phyloP scores from a whole-genome alignment of 1,284 basidiomycete species.

The Cryptococcus sp. region DNA sequence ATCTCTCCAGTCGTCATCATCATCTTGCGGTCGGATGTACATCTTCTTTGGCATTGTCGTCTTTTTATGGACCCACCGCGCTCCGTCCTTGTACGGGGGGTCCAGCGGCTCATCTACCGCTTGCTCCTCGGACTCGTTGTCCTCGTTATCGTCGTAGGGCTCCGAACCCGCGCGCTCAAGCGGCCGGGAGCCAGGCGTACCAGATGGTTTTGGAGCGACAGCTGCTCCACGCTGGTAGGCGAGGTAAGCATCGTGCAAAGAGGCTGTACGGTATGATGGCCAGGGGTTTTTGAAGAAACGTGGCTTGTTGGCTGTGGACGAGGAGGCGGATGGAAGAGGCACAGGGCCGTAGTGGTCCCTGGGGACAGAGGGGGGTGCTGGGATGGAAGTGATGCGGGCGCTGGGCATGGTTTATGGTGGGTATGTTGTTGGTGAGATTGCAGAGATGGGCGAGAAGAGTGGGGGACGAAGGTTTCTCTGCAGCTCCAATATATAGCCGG shows the following conservation, averaged over 20 bases:
- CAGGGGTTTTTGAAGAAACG: slow-evolving; percentile 48
- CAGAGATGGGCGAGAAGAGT: too few relatives aligned
- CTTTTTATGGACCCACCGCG: slow-evolving; percentile 6
- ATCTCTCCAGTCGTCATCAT: slow-evolving; percentile 46
- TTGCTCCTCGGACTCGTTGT: slow-evolving; percentile 9
- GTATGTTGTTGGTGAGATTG: neutral
- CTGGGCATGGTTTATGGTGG: neutral
- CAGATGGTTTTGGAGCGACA: slow-evolving; percentile 27
- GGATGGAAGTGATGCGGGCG: slow-evolving; percentile 3
- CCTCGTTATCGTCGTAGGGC: slow-evolving; percentile 15
- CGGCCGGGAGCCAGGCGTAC: slow-evolving; percentile 9
- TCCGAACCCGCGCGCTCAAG: slow-evolving; percentile 1
- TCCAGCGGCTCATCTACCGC: slow-evolving; percentile 16
- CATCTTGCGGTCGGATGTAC: slow-evolving; percentile 40
- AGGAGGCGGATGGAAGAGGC: neutral
- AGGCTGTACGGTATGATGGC: slow-evolving; percentile 44
- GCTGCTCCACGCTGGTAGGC: slow-evolving; percentile 45
- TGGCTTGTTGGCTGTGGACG: slow-evolving; percentile 13
- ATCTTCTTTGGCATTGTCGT: slow-evolving; percentile 15
- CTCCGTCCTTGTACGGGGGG: slow-evolving; percentile 4
- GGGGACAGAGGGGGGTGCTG: neutral
- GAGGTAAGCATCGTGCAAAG: slow-evolving; percentile 36
- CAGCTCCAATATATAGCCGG: too few relatives aligned
- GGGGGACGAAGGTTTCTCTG: too few relatives aligned
- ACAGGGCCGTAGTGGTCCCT: slow-evolving; percentile 24